phyloP scores from a whole-genome alignment of 306 rosid genomes.

The Dicorynia guianensis region DNA sequence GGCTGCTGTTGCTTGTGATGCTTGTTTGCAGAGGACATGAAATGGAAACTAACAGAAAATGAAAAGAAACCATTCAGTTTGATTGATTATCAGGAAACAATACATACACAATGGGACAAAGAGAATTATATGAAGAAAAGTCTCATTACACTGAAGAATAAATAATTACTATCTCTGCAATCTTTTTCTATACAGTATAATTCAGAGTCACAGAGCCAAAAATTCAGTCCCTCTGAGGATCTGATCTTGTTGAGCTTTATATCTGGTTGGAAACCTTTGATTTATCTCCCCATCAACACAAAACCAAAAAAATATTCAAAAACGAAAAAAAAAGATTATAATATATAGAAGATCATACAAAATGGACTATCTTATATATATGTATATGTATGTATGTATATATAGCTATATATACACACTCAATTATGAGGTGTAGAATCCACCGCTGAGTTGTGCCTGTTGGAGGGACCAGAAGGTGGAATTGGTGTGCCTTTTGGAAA shows the following conservation, averaged over 20 bases:
- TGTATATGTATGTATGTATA: too few species aligned
- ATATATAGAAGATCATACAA: slow-evolving; percentile 3
- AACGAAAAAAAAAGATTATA: neutral
- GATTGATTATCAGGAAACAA: slow-evolving; percentile 16
- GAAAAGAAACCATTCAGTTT: slow-evolving; percentile 2
- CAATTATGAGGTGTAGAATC: slow-evolving; percentile 63
- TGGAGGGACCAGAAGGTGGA: slow-evolving; percentile 91
- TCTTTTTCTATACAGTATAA: slow-evolving; percentile 31
- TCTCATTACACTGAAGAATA: slow-evolving; percentile 5
- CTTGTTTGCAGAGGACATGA: neutral
- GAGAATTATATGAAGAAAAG: neutral
- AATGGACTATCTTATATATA: neutral
- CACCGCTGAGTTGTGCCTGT: slow-evolving; percentile 68
- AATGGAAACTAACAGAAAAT: neutral
- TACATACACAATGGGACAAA: slow-evolving; percentile 16
- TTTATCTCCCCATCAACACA: slow-evolving; percentile 27
- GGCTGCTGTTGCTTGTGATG: neutral
- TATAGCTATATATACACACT: neutral
- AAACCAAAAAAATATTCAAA: slow-evolving; percentile 25
- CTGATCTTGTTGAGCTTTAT: slow-evolving; percentile 29
- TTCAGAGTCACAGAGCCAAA: slow-evolving; percentile 19
- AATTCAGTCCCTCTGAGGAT: slow-evolving; percentile 20
- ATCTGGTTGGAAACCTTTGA: slow-evolving; percentile 35
- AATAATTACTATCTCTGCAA: slow-evolving; percentile 20
- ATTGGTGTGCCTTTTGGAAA: slow-evolving; percentile 72